Evolutionary conservation across 176 grass and related monocot genomes (phyloP).

Genomic region (Raddia distichophylla): DNA sequence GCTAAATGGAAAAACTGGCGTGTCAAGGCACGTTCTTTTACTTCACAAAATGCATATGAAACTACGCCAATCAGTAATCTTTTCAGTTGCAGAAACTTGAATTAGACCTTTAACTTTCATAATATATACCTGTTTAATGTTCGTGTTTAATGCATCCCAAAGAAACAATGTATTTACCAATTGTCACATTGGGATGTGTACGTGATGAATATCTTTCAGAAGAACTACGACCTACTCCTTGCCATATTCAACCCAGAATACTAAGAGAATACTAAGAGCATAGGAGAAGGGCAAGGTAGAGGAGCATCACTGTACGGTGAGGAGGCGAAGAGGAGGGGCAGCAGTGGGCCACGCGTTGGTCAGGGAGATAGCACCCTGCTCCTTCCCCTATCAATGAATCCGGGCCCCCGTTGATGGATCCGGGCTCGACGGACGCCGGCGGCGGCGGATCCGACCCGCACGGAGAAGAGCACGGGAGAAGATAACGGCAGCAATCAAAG

Average conservation of each 20-base stretch:
- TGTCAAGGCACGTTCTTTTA: not conserved
- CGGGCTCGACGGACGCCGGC: too few species aligned
- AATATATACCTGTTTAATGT: not conserved
- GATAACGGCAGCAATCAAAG: too few species aligned
- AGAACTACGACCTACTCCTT: constrained; percentile 79
- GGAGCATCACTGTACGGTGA: too few species aligned
- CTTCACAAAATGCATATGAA: not conserved
- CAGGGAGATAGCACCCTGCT: too few species aligned
- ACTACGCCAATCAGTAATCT: not conserved
- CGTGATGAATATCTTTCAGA: constrained; percentile 84
- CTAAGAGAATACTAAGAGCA: too few species aligned
- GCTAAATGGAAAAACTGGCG: not conserved
- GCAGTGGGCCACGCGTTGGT: too few species aligned
- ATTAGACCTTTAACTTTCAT: not conserved
- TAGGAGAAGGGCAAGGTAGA: too few species aligned
- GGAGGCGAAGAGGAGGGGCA: too few species aligned
- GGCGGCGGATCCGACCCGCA: too few species aligned
- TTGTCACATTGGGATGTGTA: constrained; percentile 10
- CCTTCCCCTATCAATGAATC: too few species aligned
- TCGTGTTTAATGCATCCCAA: not conserved
- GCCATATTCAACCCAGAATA: constrained; percentile 83
- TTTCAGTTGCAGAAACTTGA: not conserved
- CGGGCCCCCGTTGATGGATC: too few species aligned
- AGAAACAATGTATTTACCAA: not conserved
- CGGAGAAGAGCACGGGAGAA: too few species aligned